Base-by-base conservation (phyloP, 768 basidiomycete genomes). In the Hydnomerulius pinastri region DNA sequence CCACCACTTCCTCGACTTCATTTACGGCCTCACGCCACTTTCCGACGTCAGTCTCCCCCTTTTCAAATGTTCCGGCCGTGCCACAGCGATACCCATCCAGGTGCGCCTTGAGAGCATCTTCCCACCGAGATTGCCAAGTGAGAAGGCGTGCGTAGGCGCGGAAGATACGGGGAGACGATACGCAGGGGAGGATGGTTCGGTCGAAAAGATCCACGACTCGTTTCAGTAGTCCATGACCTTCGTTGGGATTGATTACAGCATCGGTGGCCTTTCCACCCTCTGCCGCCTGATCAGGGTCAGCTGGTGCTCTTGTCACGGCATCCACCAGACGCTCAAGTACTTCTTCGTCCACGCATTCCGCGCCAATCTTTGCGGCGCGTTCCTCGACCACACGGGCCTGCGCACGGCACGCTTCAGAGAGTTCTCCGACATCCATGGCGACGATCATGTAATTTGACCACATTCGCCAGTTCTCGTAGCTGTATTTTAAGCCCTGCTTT, bases 371-470 rank as follows among this genome's bases (percentile, higher is more conserved):
- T 44, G 65, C 64, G 23, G 57, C 60, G 9, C 71, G 54, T 47
- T 71, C 70, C 57, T 95, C 91, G 30, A 98, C 81, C 49, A 98
- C 77, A 3, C 93, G 85, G 0, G 79, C 78, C 18, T 92, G 76
- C 0, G 95, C 96, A 32, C 91, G 85, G 51, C 83, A 86, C 1
- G 92, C 86, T 64, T 99, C 96, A 1, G 82, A 76, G 42, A 98
- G 77, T 64, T 98, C 94, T 6, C 95, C 96, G 17, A 98, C 89
- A 57, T 98, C 93, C 69, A 97, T 77, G 4, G 91, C 80, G 23
- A 98, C 86, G 62, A 97, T 76, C 87, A 92, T 94, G 75, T 94
- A 98, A 74, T 99, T 99, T 53, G 79, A 78, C 97, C 97, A 99
- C 90, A 99, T 95, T 17, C 92, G 82, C 95, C 96, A 98, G 63